Evolutionary conservation across 2,329 filamentous ascomycete genomes (phyloP).

Genomic region (Balansia obtecta): DNA sequence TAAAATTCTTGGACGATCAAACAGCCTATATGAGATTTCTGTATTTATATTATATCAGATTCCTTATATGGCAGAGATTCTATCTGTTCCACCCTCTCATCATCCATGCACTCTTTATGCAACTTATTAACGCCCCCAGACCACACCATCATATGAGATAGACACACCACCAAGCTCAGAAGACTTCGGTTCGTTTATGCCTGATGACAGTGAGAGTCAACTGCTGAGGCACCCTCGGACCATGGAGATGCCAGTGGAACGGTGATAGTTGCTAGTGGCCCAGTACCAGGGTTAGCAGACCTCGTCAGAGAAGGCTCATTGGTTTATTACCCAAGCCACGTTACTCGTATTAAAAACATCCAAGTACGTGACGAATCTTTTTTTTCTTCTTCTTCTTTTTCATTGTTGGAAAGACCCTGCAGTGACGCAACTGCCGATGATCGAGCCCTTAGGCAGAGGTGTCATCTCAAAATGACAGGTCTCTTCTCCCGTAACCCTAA

Average conservation of each 20-base stretch:
- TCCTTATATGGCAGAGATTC: background rate
- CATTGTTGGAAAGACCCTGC: background rate
- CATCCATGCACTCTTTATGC: background rate
- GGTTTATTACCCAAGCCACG: background rate
- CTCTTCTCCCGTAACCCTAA: background rate
- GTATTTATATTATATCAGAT: background rate
- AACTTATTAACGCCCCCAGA: background rate
- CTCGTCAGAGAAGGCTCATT: background rate
- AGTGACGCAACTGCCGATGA: background rate
- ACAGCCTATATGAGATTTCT: background rate
- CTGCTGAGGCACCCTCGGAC: background rate
- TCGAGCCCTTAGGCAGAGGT: background rate
- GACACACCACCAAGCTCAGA: background rate
- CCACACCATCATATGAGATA: background rate
- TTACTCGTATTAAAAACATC: background rate
- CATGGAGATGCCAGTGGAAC: background rate
- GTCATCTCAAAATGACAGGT: background rate
- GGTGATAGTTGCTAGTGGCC: background rate
- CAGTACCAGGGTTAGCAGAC: background rate
- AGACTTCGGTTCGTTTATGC: background rate
- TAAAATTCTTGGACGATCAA: background rate
- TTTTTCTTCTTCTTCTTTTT: too few relatives aligned
- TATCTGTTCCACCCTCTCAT: background rate
- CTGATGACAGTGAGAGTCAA: background rate
- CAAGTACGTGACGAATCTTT: background rate